Evolutionary conservation across 2,329 filamentous ascomycete species (phyloP).

Genomic region (Fusarium anguioides): DNA sequence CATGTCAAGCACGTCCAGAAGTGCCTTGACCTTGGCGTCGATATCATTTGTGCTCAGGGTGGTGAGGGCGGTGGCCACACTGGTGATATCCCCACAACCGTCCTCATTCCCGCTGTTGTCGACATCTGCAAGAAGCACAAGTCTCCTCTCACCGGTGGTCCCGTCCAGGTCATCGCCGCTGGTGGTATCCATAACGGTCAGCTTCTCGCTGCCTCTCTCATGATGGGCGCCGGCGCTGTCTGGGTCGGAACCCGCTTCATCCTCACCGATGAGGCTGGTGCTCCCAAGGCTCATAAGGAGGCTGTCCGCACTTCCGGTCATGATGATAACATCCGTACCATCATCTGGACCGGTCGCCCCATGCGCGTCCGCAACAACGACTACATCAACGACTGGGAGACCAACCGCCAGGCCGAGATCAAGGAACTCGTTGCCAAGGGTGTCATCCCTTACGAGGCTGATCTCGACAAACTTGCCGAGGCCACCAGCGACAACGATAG

Average conservation of each 20-base stretch:
- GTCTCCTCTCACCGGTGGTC: constrained; percentile 85
- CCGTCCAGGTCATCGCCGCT: constrained; percentile 91
- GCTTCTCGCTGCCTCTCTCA: constrained; percentile 87
- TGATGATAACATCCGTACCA: constrained; percentile 95
- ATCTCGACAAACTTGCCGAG: constrained; percentile 82
- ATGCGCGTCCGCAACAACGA: constrained; percentile 92
- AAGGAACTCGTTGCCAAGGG: constrained; percentile 91
- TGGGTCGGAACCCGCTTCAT: constrained; percentile 99
- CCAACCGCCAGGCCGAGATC: constrained; percentile 89
- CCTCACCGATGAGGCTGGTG: constrained; percentile 92
- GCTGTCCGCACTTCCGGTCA: constrained; percentile 91
- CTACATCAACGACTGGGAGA: constrained; percentile 97
- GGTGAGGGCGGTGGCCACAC: constrained; percentile 98
- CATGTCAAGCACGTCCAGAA: constrained; percentile 99
- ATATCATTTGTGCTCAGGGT: constrained; percentile 98
- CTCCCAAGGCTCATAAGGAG: constrained; percentile 93
- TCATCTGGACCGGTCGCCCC: constrained; percentile 98
- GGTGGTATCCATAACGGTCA: constrained; percentile 95
- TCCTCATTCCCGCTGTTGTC: constrained; percentile 93
- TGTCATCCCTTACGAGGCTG: constrained; percentile 91
- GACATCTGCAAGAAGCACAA: constrained; percentile 83
- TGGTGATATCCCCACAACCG: constrained; percentile 88
- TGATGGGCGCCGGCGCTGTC: constrained; percentile 91
- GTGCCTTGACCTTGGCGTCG: constrained; percentile 89
- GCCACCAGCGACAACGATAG: constrained; percentile 75